Percentiles rank a stretch among this genome's conserved stretches.
phyloP scores from a whole-genome alignment of 768 basidiomycete species.

The Hydnum rufescens region DNA sequence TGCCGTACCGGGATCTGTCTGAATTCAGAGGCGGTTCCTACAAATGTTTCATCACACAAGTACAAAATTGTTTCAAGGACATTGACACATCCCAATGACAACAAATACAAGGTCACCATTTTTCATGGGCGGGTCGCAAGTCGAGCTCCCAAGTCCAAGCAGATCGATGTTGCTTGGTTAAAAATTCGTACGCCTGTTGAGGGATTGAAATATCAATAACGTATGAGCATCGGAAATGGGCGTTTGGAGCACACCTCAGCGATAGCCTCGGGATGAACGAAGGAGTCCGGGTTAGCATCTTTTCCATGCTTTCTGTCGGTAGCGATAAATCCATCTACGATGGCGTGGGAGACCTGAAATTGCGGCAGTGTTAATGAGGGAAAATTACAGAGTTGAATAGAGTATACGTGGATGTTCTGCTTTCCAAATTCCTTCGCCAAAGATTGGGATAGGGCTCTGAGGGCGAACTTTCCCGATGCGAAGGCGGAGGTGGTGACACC shows the following conservation, averaged over 20 bases:
- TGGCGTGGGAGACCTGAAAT: slow-evolving; percentile 31
- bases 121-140: slow-evolving; percentile 11
- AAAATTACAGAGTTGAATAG: no score
- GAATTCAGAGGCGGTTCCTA: no score
- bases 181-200: slow-evolving; percentile 5
- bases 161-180: slow-evolving; percentile 11
- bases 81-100: no score
- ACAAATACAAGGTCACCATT: no score
- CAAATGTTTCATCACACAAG: no score
- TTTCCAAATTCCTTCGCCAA: slow-evolving; percentile 56
- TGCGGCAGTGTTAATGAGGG: neutral
- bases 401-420: slow-evolving; percentile 52
- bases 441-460: slow-evolving; percentile 47
- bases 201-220: neutral
- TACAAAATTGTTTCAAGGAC: no score
- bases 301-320: slow-evolving; percentile 20
- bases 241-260: slow-evolving; percentile 43
- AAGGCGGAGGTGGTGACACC: slow-evolving; percentile 41
- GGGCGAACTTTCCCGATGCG: slow-evolving; percentile 41
- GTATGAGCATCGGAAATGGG: neutral
- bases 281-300: slow-evolving; percentile 29
- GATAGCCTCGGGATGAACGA: slow-evolving; percentile 46
- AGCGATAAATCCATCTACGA: slow-evolving; percentile 22
- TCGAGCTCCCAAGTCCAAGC: slow-evolving; percentile 14
- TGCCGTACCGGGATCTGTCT: no score